Evolutionary conservation across 31 red algal species (phyloP), one percentile per base, ranked within the genome.

Genomic region (Asparagopsis taxiformis): DNA sequence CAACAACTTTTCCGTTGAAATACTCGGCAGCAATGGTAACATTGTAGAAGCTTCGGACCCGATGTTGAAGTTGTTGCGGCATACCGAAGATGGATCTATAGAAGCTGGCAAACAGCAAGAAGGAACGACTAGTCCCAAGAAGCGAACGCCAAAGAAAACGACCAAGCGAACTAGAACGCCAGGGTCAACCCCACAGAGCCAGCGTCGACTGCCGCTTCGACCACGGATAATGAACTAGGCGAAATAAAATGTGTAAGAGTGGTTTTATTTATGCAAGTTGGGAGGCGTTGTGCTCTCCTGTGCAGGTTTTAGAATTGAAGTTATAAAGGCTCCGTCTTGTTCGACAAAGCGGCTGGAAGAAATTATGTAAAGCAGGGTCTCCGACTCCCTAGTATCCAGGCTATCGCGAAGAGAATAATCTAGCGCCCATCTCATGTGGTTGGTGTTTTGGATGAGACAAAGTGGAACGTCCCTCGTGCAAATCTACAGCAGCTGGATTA

Each of bases 1-100:
- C 55, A 80, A 79, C 72, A 53, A 35, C 52, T 71, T 62, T 26
- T 38, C 49, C 1, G 37, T 90, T 54, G 85, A 85, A 48, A 85
- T 85, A 54, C 23, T 75, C 10, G 55, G 57, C 10, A 32, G 65
- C 1, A 21, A 23, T 24, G 55, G 48, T 24, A 63, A 57, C 31
- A 26, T n/a, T 26, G 79, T 83, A 39, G n/a, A n/a, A n/a, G n/a
- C n/a, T n/a, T 63, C 65, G 2, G 67, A 83, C 57, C 62, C 62
- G 7, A 31, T 20, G 41, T 31, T 83, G 16, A 46, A 51, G 19
- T 52, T 72, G 1, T 31, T 72, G 36, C 24, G 51, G 10, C n/a
- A n/a, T n/a, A n/a, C n/a, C n/a, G n/a, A n/a, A n/a, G n/a, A n/a
- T n/a, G n/a, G n/a, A n/a, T n/a, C n/a, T n/a, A n/a, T n/a, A n/a